These are phyloP conservation scores for Macroventuria anomochaeta DNA, from an alignment of 2,329 filamentous ascomycete species.

Conservation along the genomic window DNA sequence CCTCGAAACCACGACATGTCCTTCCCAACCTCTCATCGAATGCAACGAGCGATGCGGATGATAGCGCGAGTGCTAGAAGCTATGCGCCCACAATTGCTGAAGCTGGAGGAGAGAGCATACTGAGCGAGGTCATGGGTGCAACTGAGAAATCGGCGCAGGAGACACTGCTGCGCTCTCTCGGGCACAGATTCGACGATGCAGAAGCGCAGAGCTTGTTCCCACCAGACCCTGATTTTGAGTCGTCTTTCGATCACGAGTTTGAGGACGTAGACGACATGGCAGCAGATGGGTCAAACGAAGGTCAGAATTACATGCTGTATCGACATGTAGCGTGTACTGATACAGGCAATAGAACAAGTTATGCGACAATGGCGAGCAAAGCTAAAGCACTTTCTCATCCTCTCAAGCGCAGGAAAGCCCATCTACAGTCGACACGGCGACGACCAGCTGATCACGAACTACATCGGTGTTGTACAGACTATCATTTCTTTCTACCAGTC, in stretches of 20 bases:
- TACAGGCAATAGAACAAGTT: conserved; percentile 52
- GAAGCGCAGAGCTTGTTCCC: conserved; percentile 62
- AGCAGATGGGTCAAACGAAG: conserved; percentile 63
- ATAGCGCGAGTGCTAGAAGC: conserved; percentile 71
- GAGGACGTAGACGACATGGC: conserved; percentile 70
- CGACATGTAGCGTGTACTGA: conserved; percentile 35
- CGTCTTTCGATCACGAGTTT: conserved; percentile 78
- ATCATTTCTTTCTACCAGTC: conserved; percentile 97
- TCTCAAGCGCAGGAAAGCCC: conserved; percentile 95
- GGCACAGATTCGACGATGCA: conserved; percentile 60
- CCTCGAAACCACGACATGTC: conserved; percentile 50
- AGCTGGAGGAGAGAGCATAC: conserved; percentile 75
- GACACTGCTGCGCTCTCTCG: conserved; percentile 71
- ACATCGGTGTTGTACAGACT: conserved; percentile 94
- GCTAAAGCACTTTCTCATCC: conserved; percentile 94
- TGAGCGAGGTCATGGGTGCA: conserved; percentile 72
- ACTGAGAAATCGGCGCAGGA: conserved; percentile 66
- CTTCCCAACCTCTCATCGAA: conserved; percentile 50
- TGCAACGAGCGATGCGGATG: conserved; percentile 64
- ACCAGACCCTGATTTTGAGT: conserved; percentile 59
- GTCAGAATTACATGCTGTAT: conserved; percentile 54
- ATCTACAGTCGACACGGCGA: conserved; percentile 97
- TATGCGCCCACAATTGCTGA: conserved; percentile 68
- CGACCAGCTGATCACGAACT: conserved; percentile 85
- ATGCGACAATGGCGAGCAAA: conserved; percentile 86